A percentile compares a stretch with the other conserved stretches of the same genome.
Evolutionary conservation across 805 yeast genomes (phyloP).

Genomic region (Yamadazyma sp.): DNA sequence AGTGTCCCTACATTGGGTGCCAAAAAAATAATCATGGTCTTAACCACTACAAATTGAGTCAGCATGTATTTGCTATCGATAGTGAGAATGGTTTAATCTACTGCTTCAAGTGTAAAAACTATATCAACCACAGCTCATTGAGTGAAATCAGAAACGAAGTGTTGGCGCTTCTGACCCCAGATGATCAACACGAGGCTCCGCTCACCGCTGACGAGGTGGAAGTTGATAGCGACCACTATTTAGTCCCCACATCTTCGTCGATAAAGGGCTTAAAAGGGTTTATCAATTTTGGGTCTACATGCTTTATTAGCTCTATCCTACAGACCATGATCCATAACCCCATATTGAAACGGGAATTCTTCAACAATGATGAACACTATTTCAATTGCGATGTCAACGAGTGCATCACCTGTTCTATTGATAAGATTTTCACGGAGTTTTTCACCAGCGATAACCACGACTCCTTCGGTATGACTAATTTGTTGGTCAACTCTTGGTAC

Average conservation of each 20-base stretch:
- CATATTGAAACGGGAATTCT: slow-evolving; percentile 70
- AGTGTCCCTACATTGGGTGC: slow-evolving; percentile 78
- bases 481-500: slow-evolving; percentile 86
- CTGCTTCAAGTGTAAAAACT: slow-evolving; percentile 78
- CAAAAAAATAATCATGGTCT: slow-evolving; percentile 28
- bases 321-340: slow-evolving; percentile 93
- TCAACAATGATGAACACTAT: slow-evolving; percentile 66
- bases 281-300: slow-evolving; percentile 93
- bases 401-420: slow-evolving; percentile 86
- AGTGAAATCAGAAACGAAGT: slow-evolving; percentile 48
- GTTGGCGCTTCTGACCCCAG: slow-evolving; percentile 1
- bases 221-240: slow-evolving; percentile 16
- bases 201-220: background rate
- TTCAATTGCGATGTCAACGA: slow-evolving; percentile 48
- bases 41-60: slow-evolving; percentile 31
- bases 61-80: slow-evolving; percentile 53
- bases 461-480: slow-evolving; percentile 78
- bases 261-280: slow-evolving; percentile 84
- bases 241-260: slow-evolving; percentile 51
- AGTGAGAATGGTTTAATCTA: slow-evolving; percentile 64
- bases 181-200: background rate
- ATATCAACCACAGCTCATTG: slow-evolving; percentile 59
- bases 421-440: slow-evolving; percentile 71
- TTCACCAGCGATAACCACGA: slow-evolving; percentile 60
- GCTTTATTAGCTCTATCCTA: slow-evolving; percentile 92